Conservation (phyloP, 768 basidiomycete species). For the Russula sp. region DNA sequence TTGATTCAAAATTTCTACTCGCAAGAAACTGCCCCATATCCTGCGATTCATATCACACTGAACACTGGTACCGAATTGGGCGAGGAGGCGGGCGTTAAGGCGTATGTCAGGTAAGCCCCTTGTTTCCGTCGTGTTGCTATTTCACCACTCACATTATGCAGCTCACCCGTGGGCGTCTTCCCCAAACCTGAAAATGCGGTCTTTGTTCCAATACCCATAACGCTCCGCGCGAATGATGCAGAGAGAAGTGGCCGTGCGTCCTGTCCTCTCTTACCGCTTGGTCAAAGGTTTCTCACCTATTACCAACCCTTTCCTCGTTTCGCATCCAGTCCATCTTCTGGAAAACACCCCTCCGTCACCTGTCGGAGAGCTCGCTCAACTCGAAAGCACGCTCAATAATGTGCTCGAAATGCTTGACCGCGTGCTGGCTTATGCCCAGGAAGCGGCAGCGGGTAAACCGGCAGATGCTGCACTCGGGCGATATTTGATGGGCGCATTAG, state of each 20-base stretch:
- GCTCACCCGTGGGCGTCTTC: conserved; percentile 83
- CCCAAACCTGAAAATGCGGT: conserved; percentile 94
- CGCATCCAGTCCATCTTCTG: conserved; percentile 68
- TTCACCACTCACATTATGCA: conserved; percentile 33
- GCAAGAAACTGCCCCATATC: conserved; percentile 84
- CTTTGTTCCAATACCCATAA: conserved; percentile 88
- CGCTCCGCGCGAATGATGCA: conserved; percentile 74
- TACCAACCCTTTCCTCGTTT: neutral
- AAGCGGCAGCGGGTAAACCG: conserved; percentile 70
- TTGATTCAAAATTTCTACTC: conserved; percentile 98
- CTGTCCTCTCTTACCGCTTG: conserved; percentile 36
- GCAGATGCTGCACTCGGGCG: conserved; percentile 86
- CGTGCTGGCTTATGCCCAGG: conserved; percentile 79
- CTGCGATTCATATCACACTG: conserved; percentile 86
- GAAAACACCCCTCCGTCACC: conserved; percentile 45
- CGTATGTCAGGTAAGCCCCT: conserved; percentile 70
- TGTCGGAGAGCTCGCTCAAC: conserved; percentile 63
- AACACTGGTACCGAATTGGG: conserved; percentile 76
- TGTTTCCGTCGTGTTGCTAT: neutral
- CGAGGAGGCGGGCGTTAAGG: conserved; percentile 70
- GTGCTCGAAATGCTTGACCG: conserved; percentile 81
- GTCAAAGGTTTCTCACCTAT: conserved; percentile 1
- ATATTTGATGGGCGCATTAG: conserved; percentile 85
- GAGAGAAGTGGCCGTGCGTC: conserved; percentile 83
- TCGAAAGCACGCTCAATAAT: conserved; percentile 67